Evolutionary conservation across 2,329 filamentous ascomycete genomes (phyloP), one percentile per base, ranked within the genome.

Genomic region (Ophiosphaerella korrae): DNA sequence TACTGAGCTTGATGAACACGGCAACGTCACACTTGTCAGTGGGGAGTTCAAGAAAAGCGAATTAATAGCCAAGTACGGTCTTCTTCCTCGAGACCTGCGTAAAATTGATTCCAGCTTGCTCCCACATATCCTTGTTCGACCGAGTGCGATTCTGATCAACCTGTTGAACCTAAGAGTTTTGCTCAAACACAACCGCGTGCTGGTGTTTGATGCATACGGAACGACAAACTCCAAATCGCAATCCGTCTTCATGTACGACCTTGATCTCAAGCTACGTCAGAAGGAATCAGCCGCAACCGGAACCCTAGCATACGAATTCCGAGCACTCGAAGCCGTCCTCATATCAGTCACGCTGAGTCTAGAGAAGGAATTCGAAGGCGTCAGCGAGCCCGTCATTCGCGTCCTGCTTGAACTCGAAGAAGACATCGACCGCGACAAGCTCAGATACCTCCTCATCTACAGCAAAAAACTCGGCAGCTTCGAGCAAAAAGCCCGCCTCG

Each of bases 1-100:
- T 71, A 99, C 94, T 1, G 94, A 99, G 74, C 90, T 97, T 52
- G 92, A 97, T 66, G 91, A 92, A 72, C 85, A 90, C 67, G 94
- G 94, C 35, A 89, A 95, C 64, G 92, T 97, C 23, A 95, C 93
- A 16, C 80, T 97, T 50, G 89, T 96, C 16, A 95, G 95, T 70
- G 91, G 92, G 52, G 94, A 97, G 74, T 97, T 97, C 75, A 95
- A 94, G 77, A 99, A 99, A 81, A 94, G 87, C 66, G 94, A 99
- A 77, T 80, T 99, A 40, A 97, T 97, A 73, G 92, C 92, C 45
- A 97, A 94, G 89, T 97, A 96, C 71, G 92, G 92, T 36, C 83
- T 97, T 23, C 83, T 97, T 42, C 93, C 94, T 48, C 92, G 94
- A 55, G 94, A 99, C 78, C 80, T 99, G 49, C 89, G 94, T 65